Conservation (phyloP, 2,329 filamentous ascomycete genomes). For the Verticillium albo-atrum region DNA sequence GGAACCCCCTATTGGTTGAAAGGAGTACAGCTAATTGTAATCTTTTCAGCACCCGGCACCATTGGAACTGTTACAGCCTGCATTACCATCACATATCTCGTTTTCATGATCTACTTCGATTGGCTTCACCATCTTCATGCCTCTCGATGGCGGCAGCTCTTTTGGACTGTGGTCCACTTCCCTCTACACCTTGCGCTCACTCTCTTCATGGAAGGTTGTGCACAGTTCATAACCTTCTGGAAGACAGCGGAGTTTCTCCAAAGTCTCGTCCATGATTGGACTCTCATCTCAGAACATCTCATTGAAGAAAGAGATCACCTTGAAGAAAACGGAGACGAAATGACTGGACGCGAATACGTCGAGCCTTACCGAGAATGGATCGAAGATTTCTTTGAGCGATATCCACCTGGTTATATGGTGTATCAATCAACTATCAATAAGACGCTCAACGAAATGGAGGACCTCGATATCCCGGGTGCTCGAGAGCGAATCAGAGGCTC, state of each 20-base stretch:
- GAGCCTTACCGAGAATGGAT: background rate
- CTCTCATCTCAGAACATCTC: background rate
- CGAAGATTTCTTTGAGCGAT: conserved; percentile 14
- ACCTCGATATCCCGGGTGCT: conserved; percentile 21
- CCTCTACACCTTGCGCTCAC: conserved; percentile 61
- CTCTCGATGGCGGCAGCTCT: conserved; percentile 51
- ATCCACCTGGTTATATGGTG: conserved; percentile 18
- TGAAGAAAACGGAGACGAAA: conserved; percentile 11
- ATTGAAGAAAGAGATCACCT: background rate
- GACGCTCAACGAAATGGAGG: conserved; percentile 21
- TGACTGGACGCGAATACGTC: conserved; percentile 1
- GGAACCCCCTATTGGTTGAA: background rate
- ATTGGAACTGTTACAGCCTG: conserved; percentile 35
- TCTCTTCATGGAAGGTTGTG: conserved; percentile 58
- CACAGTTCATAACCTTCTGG: conserved; percentile 48
- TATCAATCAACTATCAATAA: conserved; percentile 14
- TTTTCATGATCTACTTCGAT: conserved; percentile 49
- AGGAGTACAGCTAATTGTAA: background rate
- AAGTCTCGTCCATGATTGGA: background rate
- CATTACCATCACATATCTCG: conserved; percentile 35
- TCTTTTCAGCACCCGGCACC: conserved; percentile 25
- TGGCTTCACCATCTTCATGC: conserved; percentile 61
- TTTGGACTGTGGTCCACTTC: conserved; percentile 55
- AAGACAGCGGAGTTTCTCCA: conserved; percentile 16
- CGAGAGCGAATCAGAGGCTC: conserved; percentile 1